Conservation (phyloP, 805 yeast species). For the Wickerhamomyces bisporus region DNA sequence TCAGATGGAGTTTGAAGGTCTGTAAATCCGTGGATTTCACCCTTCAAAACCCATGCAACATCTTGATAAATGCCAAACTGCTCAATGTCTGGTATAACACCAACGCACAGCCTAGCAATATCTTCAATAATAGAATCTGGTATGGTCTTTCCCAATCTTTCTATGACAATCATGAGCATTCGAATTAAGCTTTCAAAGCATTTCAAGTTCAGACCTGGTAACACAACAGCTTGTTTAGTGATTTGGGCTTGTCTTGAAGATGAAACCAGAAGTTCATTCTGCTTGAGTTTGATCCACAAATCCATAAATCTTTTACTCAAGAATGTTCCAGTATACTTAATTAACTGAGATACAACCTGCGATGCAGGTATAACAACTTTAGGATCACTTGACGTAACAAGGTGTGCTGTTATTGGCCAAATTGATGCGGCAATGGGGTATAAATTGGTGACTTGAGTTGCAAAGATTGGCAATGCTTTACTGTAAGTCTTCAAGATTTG, state of each 20-base stretch:
- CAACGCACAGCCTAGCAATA: slow-evolving; percentile 18
- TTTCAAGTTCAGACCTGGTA: slow-evolving; percentile 20
- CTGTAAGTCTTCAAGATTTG: slow-evolving; percentile 50
- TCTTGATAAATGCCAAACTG: slow-evolving; percentile 19
- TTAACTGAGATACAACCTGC: slow-evolving; percentile 21
- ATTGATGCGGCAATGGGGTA: slow-evolving; percentile 46
- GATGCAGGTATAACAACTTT: slow-evolving; percentile 28
- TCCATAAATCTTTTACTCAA: slow-evolving; percentile 42
- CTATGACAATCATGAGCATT: slow-evolving; percentile 17
- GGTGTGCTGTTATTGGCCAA: slow-evolving; percentile 42
- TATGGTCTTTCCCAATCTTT: slow-evolving; percentile 16
- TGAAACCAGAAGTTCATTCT: slow-evolving; percentile 9
- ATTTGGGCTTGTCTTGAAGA: slow-evolving; percentile 6
- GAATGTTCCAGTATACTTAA: slow-evolving; percentile 40
- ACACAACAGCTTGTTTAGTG: slow-evolving; percentile 8
- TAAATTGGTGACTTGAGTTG: slow-evolving; percentile 40
- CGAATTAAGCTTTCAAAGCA: slow-evolving; percentile 16
- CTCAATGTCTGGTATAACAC: slow-evolving; percentile 10
- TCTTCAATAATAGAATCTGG: slow-evolving; percentile 19
- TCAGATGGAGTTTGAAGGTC: not conserved
- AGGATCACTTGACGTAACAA: slow-evolving; percentile 15
- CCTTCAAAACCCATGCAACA: slow-evolving; percentile 22
- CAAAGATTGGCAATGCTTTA: slow-evolving; percentile 44
- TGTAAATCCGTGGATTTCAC: slow-evolving; percentile 9
- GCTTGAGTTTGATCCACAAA: slow-evolving; percentile 32